Conservation (phyloP, 2,329 filamentous ascomycete genomes). For the Hirsutella thompsonii region DNA sequence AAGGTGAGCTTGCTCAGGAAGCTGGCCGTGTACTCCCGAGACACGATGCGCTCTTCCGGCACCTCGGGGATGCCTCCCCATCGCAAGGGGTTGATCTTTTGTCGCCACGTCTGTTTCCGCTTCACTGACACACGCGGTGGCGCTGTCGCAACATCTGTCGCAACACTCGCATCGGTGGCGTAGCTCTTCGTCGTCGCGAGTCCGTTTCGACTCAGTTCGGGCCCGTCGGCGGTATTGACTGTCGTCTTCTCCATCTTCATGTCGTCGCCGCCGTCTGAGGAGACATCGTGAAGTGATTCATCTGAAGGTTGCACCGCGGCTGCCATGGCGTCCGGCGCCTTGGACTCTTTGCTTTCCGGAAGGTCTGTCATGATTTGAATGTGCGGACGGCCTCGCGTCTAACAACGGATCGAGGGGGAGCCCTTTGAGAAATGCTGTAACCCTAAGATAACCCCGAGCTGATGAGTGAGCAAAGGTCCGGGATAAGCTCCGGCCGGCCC, state of each 20-base stretch:
- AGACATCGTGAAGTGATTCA: neutral
- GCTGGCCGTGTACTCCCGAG: constrained; percentile 58
- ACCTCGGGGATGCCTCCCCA: constrained; percentile 45
- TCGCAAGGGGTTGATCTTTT: constrained; percentile 45
- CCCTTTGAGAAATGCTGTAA: neutral
- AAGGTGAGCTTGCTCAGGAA: constrained; percentile 70
- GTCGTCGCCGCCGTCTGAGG: constrained; percentile 7
- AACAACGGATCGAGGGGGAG: neutral
- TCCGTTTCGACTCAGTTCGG: neutral
- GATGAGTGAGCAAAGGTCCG: too few species aligned
- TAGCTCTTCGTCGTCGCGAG: constrained; percentile 30
- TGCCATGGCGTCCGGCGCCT: neutral
- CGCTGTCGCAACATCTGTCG: constrained; percentile 27
- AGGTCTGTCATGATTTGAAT: neutral
- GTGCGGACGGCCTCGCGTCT: neutral
- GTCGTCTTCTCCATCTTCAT: constrained; percentile 1
- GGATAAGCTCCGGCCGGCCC: too few species aligned
- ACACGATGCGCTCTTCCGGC: constrained; percentile 39
- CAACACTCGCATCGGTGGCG: constrained; percentile 38
- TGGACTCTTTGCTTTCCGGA: constrained; percentile 2
- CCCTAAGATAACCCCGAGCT: too few species aligned
- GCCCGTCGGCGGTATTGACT: neutral
- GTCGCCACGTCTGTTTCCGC: constrained; percentile 46
- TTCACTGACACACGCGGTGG: constrained; percentile 11
- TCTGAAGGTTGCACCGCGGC: neutral